These are phyloP conservation scores for Aphanocladium album DNA, from an alignment of 2,329 filamentous ascomycete genomes.

Conservation along the genomic window DNA sequence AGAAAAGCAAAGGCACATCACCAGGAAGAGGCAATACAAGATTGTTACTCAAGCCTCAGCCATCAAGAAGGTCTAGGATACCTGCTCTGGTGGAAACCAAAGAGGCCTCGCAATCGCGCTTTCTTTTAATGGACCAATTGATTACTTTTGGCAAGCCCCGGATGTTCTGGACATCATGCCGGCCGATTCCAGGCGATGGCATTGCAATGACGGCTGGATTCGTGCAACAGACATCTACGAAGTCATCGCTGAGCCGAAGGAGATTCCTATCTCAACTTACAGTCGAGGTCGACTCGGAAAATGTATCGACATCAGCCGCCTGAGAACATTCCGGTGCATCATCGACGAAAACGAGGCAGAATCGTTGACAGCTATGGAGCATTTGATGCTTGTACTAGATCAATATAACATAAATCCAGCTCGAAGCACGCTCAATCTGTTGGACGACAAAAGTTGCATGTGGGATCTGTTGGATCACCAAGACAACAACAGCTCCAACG, in stretches of 20 bases:
- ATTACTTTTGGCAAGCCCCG: conserved; percentile 38
- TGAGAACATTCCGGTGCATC: conserved; percentile 50
- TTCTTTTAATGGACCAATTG: conserved; percentile 39
- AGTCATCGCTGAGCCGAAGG: conserved; percentile 26
- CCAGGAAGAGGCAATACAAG: conserved; percentile 30
- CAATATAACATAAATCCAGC: conserved; percentile 35
- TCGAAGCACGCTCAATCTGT: conserved; percentile 20
- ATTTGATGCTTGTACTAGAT: conserved; percentile 50
- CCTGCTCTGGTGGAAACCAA: conserved; percentile 19
- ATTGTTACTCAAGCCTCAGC: conserved; percentile 41
- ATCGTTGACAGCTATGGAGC: conserved; percentile 29
- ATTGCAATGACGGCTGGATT: conserved; percentile 40
- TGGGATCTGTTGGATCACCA: conserved; percentile 29
- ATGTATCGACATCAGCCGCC: conserved; percentile 50
- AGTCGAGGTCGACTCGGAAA: conserved; percentile 27
- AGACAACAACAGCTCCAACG: conserved; percentile 17
- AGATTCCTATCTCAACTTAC: conserved; percentile 35
- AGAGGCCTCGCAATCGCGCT: conserved; percentile 39
- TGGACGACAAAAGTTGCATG: conserved; percentile 19
- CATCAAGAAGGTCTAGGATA: conserved; percentile 39
- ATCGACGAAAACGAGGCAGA: conserved; percentile 26
- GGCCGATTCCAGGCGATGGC: conserved; percentile 32
- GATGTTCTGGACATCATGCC: conserved; percentile 29
- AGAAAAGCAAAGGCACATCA: conserved; percentile 13
- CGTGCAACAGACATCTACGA: conserved; percentile 43